phyloP scores from a whole-genome alignment of 192 early-diverging fungal genomes.

The Podila epicladia region DNA sequence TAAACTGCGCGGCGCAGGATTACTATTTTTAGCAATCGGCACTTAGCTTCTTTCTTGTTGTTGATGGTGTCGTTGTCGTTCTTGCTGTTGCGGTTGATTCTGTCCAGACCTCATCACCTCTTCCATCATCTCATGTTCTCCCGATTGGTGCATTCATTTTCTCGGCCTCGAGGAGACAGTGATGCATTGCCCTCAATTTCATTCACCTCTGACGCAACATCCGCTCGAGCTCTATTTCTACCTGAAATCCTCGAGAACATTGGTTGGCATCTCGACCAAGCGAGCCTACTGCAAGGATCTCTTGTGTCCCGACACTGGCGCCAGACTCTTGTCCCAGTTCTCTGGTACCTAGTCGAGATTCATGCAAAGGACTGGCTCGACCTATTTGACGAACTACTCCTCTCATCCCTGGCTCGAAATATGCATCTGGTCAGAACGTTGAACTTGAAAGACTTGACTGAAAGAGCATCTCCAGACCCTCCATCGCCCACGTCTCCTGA shows the following conservation, averaged over 20 bases:
- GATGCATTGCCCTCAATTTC: neutral
- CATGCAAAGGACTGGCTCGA: neutral
- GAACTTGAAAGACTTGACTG: neutral
- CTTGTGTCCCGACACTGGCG: slow-evolving; percentile 9
- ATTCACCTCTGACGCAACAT: neutral
- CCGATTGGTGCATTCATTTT: neutral
- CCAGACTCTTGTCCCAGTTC: neutral
- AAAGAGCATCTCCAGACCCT: neutral
- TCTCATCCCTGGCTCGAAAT: neutral
- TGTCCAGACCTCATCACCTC: too few species aligned
- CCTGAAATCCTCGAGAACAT: slow-evolving; percentile 13
- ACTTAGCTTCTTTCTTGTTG: too few species aligned
- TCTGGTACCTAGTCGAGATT: slow-evolving; percentile 4
- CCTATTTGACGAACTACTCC: neutral
- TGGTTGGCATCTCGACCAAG: neutral
- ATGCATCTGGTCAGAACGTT: neutral
- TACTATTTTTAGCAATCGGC: too few species aligned
- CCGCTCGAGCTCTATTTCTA: neutral
- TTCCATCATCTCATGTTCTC: neutral
- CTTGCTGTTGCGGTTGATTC: too few species aligned
- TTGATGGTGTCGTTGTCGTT: too few species aligned
- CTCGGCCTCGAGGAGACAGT: neutral
- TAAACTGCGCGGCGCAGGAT: too few species aligned
- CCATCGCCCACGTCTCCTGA: neutral
- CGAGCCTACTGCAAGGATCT: neutral